Conservation (phyloP, 2,329 filamentous ascomycete species). For the Colletotrichum liriopes region DNA sequence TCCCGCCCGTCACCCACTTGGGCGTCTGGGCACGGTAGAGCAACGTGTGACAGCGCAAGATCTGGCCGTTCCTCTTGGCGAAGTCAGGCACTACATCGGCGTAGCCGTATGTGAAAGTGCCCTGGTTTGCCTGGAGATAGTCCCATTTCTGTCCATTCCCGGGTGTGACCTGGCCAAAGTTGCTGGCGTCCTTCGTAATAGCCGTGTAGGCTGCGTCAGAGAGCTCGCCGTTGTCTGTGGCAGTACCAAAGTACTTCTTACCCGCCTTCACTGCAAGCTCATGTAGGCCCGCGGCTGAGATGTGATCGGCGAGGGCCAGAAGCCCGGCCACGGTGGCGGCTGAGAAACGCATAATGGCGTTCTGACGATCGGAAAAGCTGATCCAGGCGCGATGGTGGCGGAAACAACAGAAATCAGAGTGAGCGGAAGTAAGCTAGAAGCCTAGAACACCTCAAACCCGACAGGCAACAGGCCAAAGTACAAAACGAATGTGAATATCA, state of each 20-base stretch:
- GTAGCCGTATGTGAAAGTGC: constrained; percentile 70
- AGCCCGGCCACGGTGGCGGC: constrained; percentile 4
- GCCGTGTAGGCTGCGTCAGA: constrained; percentile 68
- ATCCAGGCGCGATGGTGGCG: neutral
- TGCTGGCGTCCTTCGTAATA: constrained; percentile 65
- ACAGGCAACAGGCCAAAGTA: neutral
- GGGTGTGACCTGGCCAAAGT: constrained; percentile 77
- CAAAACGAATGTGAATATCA: neutral
- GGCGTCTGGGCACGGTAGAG: constrained; percentile 58
- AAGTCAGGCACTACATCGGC: constrained; percentile 67
- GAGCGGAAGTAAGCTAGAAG: neutral
- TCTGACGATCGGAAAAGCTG: neutral
- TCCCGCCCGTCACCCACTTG: constrained; percentile 56
- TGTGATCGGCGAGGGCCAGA: constrained; percentile 12
- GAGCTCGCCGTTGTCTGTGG: constrained; percentile 72
- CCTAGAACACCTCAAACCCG: neutral
- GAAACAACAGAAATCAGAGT: neutral
- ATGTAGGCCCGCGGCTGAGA: constrained; percentile 51
- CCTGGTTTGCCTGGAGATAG: constrained; percentile 69
- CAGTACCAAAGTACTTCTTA: constrained; percentile 73
- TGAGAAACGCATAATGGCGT: constrained; percentile 17
- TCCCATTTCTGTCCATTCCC: constrained; percentile 78
- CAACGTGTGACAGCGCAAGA: constrained; percentile 66
- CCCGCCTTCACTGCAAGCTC: constrained; percentile 47
- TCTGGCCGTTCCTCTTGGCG: constrained; percentile 22